Base-by-base conservation (phyloP, 306 rosid species). In the Datisca glomerata region DNA sequence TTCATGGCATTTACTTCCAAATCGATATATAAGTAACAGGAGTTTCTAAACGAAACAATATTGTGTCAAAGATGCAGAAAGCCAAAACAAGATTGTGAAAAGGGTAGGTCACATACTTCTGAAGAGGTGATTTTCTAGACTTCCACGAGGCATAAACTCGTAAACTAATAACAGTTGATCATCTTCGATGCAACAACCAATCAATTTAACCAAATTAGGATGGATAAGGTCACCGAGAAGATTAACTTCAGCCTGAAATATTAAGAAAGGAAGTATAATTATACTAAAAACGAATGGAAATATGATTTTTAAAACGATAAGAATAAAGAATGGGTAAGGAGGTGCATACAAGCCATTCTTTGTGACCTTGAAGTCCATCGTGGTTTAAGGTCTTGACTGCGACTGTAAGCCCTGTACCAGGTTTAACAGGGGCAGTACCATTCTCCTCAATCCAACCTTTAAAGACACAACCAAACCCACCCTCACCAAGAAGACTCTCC, bases 401-500 rank as follows among this genome's bases (percentile, higher is more conserved):
- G 37, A 89, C 98, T 0, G 98, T 89, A 49, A 89, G 96, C 12
- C 98, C 98, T 2, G 98, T 89, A 21, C 98, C 96, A 11, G 98
- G 95, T 65, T 84, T 89, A 41, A 79, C 93, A 2, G 98, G 96
- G 35, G 93, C 91, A 24, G 91, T 89, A 56, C 98, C 98, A 18
- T 89, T 80, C 78, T 70, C 96, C 62, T 89, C 98, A 6, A 89
- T 71, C 97, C 97, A 89, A 56, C 97, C 97, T 60, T 89, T 89
- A 72, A 89, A 89, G 20, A 89, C 97, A 40, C 95, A 89, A 57
- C 98, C 98, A 61, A 89, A 89, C 16, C 98, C 98, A 49, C 98
- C 98, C 67, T 89, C 98, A 21, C 98, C 98, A 41, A 89, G 98
- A 61, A 89, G 93, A 59, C 91, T 77, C 63, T 89, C 98, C 1